Evolutionary conservation across 306 rosid species (phyloP), one percentile per base, ranked within the genome.

Genomic region (Canavalia gladiata): DNA sequence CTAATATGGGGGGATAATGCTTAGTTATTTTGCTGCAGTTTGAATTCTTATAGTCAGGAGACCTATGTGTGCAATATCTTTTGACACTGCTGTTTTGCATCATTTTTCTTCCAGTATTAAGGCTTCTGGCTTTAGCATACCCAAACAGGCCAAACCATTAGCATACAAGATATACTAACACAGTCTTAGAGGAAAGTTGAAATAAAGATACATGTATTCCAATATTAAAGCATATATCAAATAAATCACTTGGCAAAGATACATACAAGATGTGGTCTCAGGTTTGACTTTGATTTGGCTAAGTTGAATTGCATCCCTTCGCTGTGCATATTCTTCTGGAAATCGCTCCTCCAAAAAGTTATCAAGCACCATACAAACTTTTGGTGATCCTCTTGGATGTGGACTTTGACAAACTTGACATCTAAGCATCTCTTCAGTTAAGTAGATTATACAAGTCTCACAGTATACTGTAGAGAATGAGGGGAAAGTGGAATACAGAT

Each of bases 331-430:
- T 79, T 92, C 94, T 77, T 85, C 77, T 1, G 94, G 91, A 84
- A 94, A 87, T 68, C 58, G 86, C 81, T 86, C 88, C 79, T 85
- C 87, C 87, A 94, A 59, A 86, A 88, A 92, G 49, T 83, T 84
- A 76, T 80, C 86, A 68, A 94, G 86, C 84, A 67, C 89, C 88
- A 88, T 84, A 88, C 90, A 91, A 80, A 94, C 97, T 84, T 87
- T 94, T 25, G 92, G 97, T 85, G 78, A 59, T 74, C 90, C 92
- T 77, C 76, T 81, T 55, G 97, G 98, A 84, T 92, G 93, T 79
- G 76, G 69, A 73, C 87, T 83, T 75, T 81, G 88, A 87, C 97
- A 94, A 85, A 88, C 89, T 80, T 87, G 84, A 82, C 98, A 94
- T 85, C 65, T 85, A 62, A 87, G 90, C 84, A 60, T 77, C 84